phyloP scores from a whole-genome alignment of 257 asterid species.

The Solanum dulcamara region DNA sequence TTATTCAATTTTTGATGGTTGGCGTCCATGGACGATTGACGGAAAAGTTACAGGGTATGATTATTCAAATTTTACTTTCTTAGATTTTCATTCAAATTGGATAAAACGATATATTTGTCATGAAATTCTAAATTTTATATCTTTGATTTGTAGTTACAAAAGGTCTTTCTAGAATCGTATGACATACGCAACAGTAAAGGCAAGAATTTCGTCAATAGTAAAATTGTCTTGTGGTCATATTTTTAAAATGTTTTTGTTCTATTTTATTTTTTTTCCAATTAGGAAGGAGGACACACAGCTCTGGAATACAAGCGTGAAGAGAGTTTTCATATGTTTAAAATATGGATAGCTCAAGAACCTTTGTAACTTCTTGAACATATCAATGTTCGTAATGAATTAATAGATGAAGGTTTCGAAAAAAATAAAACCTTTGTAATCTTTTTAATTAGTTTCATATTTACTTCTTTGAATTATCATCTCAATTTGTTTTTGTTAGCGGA shows the following conservation, averaged over 20 bases:
- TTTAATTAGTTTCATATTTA: too few species aligned
- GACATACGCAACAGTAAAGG: constrained; percentile 40
- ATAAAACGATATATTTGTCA: background rate
- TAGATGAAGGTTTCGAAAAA: too few species aligned
- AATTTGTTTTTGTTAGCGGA: too few species aligned
- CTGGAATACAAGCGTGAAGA: background rate
- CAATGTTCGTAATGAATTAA: too few species aligned
- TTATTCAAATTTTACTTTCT: background rate
- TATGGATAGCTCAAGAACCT: background rate
- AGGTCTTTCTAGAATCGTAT: constrained; percentile 12
- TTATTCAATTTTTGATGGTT: background rate
- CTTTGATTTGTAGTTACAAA: constrained; percentile 17
- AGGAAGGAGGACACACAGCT: background rate
- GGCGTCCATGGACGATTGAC: constrained; percentile 23
- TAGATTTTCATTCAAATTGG: background rate
- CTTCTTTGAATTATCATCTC: too few species aligned
- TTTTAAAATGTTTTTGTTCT: background rate
- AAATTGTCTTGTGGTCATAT: background rate
- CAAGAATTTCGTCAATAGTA: background rate
- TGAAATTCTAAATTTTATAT: background rate
- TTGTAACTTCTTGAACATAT: background rate
- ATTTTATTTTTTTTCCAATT: background rate
- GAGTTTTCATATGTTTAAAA: background rate
- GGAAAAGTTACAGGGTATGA: constrained; percentile 43
- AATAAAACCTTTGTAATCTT: too few species aligned